Evolutionary conservation across 805 yeast species (phyloP), one percentile per base, ranked within the genome.

Genomic region (Kluyveromyces wickerhamii): DNA sequence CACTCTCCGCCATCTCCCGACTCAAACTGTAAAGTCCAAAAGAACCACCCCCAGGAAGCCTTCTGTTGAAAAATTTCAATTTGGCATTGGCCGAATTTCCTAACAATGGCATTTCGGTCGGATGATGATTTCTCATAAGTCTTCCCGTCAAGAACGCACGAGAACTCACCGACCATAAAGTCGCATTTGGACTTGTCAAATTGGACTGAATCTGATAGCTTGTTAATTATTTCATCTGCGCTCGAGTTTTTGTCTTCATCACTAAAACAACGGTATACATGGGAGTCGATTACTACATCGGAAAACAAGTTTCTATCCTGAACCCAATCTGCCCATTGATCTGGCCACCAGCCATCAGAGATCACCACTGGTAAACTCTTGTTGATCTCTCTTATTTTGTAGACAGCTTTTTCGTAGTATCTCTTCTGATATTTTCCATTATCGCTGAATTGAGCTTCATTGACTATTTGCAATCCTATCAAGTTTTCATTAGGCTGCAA

Each of bases 1-100:
- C 97, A 89, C 60, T 86, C 96, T 11, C 97, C 97, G 27, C 96
- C 96, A 51, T 79, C 80, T 2, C 96, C 96, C 38, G 76, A 67
- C 52, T 80, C 74, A 52, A 88, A 88, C 59, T 86, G 85, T 56
- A 63, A 82, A 2, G 95, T 83, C 97, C 97, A 89, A 59, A 92
- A 89, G 57, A 70, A 88, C 39, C 73, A 68, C 0, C 97, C 97
- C 37, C 75, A 70, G 7, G 66, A 56, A 1, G 89, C 79, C 22
- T 79, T 60, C 24, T 69, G 47, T 4, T 54, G 50, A 49, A 82
- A 72, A 5, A 71, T 42, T 3, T 59, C 49, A 4, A 58, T 43
- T 54, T 85, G 78, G n/a, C 54, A 56, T 13, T 63, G 63, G 8
- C 95, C 95, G 51, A 65, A 88, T 32, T 70, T 60, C 23, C 54